phyloP scores from a whole-genome alignment of 2,329 filamentous ascomycete species.

The Ceratocystis colombiana region DNA sequence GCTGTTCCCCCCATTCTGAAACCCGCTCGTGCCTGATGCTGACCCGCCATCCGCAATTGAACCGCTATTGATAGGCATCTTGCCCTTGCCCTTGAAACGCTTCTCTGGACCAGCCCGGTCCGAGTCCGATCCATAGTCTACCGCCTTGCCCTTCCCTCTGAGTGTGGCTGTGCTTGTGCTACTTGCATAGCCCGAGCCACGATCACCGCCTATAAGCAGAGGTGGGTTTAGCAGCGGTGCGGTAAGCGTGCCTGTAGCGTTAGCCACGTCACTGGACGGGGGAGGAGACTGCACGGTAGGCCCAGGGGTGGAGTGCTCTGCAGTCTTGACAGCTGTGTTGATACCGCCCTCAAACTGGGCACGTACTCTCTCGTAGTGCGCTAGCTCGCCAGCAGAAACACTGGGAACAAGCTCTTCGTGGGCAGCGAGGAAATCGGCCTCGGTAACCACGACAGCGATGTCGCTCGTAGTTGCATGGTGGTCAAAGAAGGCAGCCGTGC shows the following conservation, averaged over 20 bases:
- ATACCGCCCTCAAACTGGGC: constrained; percentile 63
- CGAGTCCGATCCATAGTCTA: constrained; percentile 6
- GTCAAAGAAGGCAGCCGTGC: constrained; percentile 92
- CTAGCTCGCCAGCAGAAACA: constrained; percentile 82
- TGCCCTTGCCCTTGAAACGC: constrained; percentile 52
- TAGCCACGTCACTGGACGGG: background rate
- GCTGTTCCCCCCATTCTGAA: constrained; percentile 45
- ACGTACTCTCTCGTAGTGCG: constrained; percentile 80
- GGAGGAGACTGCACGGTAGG: background rate
- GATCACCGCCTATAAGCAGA: constrained; percentile 10
- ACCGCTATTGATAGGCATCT: constrained; percentile 28
- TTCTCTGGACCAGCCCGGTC: constrained; percentile 33
- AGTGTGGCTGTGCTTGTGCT: constrained; percentile 21
- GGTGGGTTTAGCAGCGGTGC: constrained; percentile 25
- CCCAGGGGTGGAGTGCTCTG: background rate
- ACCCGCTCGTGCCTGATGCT: constrained; percentile 33
- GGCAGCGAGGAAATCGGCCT: constrained; percentile 76
- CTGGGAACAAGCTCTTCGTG: constrained; percentile 82
- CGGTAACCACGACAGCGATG: constrained; percentile 74
- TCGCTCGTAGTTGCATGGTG: constrained; percentile 76
- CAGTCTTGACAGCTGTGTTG: constrained; percentile 30
- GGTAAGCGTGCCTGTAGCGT: background rate
- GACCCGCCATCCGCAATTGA: background rate
- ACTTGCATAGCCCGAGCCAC: constrained; percentile 19
- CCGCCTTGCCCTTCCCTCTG: constrained; percentile 18